phyloP scores from a whole-genome alignment of 441 rosid genomes.

The Mallotus japonicus region DNA sequence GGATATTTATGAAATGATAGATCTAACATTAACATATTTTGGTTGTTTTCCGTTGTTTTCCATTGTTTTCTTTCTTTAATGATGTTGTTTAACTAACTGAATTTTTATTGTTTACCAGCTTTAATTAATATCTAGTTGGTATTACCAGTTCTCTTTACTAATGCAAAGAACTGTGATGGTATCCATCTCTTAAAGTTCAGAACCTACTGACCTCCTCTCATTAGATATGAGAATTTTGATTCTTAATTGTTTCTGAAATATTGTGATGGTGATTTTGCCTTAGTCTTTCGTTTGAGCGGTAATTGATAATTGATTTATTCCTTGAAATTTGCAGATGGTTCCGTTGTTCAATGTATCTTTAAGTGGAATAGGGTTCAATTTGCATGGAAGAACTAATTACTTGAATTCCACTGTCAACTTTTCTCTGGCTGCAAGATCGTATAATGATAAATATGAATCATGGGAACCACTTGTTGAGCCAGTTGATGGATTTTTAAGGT shows the following conservation, averaged over 20 bases:
- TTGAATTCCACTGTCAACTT: constrained; percentile 74
- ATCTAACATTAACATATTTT: background rate
- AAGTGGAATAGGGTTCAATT: constrained; percentile 67
- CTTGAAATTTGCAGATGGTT: constrained; percentile 74
- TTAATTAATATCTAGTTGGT: background rate
- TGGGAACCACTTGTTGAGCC: constrained; percentile 99
- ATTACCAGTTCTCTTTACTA: background rate
- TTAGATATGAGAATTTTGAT: background rate
- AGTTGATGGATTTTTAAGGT: constrained; percentile 83
- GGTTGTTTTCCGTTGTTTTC: background rate
- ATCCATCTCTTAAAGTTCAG: background rate
- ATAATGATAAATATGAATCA: constrained; percentile 86
- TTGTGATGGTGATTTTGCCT: background rate
- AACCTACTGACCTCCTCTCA: constrained; percentile 2
- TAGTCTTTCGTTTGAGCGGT: background rate
- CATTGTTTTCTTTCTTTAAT: background rate
- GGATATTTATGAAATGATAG: background rate
- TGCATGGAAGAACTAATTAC: constrained; percentile 68
- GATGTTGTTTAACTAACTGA: background rate
- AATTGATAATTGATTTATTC: constrained; percentile 12
- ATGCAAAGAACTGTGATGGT: background rate
- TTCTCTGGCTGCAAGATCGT: constrained; percentile 86
- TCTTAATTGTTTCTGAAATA: constrained; percentile 2
- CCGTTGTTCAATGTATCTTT: constrained; percentile 86
- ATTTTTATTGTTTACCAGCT: background rate